These are phyloP conservation scores for Ceratocystis ficicola DNA, from an alignment of 2,329 filamentous ascomycete genomes.

Conservation along the genomic window DNA sequence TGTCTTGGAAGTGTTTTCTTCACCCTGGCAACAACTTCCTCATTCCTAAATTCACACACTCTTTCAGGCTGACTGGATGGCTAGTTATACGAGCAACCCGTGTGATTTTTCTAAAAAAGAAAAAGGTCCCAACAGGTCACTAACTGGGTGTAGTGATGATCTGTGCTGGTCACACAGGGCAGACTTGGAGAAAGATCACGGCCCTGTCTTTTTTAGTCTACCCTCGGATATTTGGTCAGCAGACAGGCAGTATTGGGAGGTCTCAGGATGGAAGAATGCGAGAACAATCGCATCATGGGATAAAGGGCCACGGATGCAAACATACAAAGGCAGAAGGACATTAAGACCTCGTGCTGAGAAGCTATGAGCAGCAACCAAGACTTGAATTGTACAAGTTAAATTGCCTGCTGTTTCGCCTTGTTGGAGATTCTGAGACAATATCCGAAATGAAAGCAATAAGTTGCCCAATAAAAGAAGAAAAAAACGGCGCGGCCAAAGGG, in stretches of 20 bases:
- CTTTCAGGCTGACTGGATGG: not conserved
- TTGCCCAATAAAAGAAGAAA: not conserved
- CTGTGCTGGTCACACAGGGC: not conserved
- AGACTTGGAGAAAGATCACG: conserved; percentile 1
- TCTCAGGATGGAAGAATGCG: not conserved
- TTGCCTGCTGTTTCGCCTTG: not conserved
- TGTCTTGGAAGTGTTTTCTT: not conserved
- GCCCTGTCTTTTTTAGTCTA: not conserved
- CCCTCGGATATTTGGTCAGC: not conserved
- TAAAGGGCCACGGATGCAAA: not conserved
- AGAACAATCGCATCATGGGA: not conserved
- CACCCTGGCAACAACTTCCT: not conserved
- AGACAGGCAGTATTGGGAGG: not conserved
- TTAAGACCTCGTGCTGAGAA: not conserved
- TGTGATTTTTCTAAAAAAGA: not conserved
- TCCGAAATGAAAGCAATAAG: not conserved
- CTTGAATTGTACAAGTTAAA: not conserved
- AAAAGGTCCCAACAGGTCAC: not conserved
- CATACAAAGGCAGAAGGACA: not conserved
- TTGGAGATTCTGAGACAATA: conserved; percentile 6
- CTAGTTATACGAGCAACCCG: not conserved
- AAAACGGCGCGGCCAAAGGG: not conserved
- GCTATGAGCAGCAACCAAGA: not conserved
- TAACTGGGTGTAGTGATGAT: not conserved
- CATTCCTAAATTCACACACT: not conserved